Evolutionary conservation across 2,329 filamentous ascomycete genomes (phyloP).

Genomic region (Alternaria dauci): DNA sequence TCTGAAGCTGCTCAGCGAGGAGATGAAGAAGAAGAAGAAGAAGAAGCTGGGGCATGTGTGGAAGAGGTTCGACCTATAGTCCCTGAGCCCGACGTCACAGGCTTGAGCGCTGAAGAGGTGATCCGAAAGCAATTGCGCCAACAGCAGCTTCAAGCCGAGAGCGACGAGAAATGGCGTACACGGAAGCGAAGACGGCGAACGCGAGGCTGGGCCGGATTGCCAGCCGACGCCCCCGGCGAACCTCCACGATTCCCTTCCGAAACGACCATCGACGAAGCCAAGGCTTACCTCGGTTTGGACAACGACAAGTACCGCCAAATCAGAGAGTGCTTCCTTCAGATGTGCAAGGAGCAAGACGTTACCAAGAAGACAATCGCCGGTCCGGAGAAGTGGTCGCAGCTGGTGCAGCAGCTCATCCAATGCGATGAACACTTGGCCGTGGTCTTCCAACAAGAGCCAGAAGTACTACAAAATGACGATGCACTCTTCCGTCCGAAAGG

Average conservation of each 20-base stretch:
- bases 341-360: slow-evolving; percentile 73
- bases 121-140: slow-evolving; percentile 41
- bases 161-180: slow-evolving; percentile 67
- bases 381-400: slow-evolving; percentile 74
- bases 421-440: slow-evolving; percentile 70
- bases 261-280: slow-evolving; percentile 81
- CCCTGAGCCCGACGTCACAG: slow-evolving; percentile 13
- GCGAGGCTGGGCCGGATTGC: slow-evolving; percentile 71
- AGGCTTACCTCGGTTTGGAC: slow-evolving; percentile 72
- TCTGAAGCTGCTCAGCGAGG: not conserved
- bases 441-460: slow-evolving; percentile 66
- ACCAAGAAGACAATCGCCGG: slow-evolving; percentile 80
- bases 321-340: slow-evolving; percentile 71
- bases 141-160: slow-evolving; percentile 63
- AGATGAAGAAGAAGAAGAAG: not conserved
- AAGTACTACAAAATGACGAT: slow-evolving; percentile 57
- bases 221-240: slow-evolving; percentile 71
- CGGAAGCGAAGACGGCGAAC: slow-evolving; percentile 74
- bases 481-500: slow-evolving; percentile 54
- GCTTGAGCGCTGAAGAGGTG: slow-evolving; percentile 34
- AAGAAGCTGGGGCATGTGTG: not conserved
- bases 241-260: slow-evolving; percentile 81
- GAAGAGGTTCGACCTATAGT: slow-evolving; percentile 16
- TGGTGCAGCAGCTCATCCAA: slow-evolving; percentile 72
- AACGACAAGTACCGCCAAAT: slow-evolving; percentile 69